phyloP scores from a whole-genome alignment of 257 asterid species.

The Solanum sitiens region DNA sequence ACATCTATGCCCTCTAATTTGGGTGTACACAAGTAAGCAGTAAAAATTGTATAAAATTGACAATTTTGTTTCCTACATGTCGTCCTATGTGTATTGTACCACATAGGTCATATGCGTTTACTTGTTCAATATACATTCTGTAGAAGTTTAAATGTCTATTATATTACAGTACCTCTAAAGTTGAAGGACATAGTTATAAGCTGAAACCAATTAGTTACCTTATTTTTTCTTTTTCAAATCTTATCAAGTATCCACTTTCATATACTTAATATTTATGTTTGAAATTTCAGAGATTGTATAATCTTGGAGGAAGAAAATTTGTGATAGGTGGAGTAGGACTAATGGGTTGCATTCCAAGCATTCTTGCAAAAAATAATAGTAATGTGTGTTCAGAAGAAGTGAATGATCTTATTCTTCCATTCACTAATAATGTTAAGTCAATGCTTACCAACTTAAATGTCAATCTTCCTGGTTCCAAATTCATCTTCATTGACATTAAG shows the following conservation, averaged over 20 bases:
- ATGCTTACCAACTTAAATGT: slow-evolving; percentile 50
- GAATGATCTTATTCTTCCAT: slow-evolving; percentile 51
- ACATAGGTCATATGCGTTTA: background rate
- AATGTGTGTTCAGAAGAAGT: slow-evolving; percentile 59
- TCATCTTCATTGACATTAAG: slow-evolving; percentile 46
- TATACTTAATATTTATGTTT: background rate
- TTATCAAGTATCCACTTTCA: background rate
- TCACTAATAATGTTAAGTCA: slow-evolving; percentile 50
- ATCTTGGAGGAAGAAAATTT: slow-evolving; percentile 86
- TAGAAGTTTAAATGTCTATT: background rate
- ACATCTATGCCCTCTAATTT: too few species aligned
- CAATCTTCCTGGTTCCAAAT: slow-evolving; percentile 54
- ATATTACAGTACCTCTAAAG: too few species aligned
- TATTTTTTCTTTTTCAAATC: background rate
- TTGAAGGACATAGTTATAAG: too few species aligned
- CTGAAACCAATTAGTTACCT: background rate
- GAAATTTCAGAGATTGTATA: slow-evolving; percentile 54
- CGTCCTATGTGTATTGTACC: background rate
- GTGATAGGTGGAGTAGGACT: slow-evolving; percentile 74
- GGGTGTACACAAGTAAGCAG: too few species aligned
- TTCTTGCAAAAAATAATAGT: slow-evolving; percentile 43
- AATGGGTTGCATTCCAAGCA: slow-evolving; percentile 89
- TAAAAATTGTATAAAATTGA: too few species aligned
- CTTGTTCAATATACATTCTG: too few species aligned
- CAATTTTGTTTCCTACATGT: background rate